Base-by-base conservation (phyloP, 228 moss, liverwort and hornwort genomes). In the Sphagnum magellanicum region DNA sequence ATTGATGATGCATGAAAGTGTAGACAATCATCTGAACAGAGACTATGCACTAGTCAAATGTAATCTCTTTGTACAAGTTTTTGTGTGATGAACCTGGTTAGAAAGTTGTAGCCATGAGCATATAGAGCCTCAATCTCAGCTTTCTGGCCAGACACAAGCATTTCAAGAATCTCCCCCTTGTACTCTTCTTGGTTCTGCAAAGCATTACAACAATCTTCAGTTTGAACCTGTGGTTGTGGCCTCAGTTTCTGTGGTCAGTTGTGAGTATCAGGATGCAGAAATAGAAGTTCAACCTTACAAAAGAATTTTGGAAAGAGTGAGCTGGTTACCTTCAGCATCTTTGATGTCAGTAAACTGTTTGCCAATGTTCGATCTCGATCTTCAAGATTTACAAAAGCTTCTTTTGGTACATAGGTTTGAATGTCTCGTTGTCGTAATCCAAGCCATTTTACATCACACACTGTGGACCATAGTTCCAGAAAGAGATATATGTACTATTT, bases 391-490 rank as follows among this genome's bases (percentile, higher is more conserved):
- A 82, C 70, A 53, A 87, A 77, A 68, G 83, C 79, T 70, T 81
- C 81, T 6, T 71, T 75, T 52, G 90, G 79, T 49, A 92, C 78
- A 72, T 81, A 78, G 14, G 78, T 63, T 70, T 71, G 71, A 62
- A 87, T 75, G 72, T 95, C 95, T 53, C 79, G 67, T 62, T 52
- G 73, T 70, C 90, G 83, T 68, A 95, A 82, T 71, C 95, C 95
- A 71, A 92, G 92, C 95, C 95, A 95, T 79, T 95, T 95, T 62
- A 95, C 81, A 80, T 92, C 90, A 75, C 95, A 95, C 65, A 84
- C 92, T 95, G 81, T 72, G 51, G 50, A 68, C 66, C 48, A 17
- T 49, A 60, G 13, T 10, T 53, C 9, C 68, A 4, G 11, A 14
- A n/a, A n/a, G 10, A 17, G 14, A 62, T 62, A 8, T 62, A 4